phyloP scores from a whole-genome alignment of 1,284 basidiomycete genomes.

The Neolentinus lepideus region DNA sequence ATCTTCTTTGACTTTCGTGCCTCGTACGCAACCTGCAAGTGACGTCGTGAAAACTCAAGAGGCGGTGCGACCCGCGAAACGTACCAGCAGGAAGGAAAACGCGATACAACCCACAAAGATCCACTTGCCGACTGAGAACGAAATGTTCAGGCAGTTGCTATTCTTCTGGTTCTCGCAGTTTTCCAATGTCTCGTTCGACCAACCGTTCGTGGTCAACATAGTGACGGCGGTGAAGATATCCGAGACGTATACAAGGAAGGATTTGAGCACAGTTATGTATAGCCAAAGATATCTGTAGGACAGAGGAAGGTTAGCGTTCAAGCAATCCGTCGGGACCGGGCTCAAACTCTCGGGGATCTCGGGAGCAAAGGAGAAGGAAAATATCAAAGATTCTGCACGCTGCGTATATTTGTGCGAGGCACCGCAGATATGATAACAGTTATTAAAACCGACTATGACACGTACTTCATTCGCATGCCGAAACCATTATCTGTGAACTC shows the following conservation, averaged over 20 bases:
- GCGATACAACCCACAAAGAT: conserved; percentile 97
- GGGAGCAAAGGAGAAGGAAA: background rate
- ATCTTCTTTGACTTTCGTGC: conserved; percentile 89
- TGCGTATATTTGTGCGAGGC: too few relatives aligned
- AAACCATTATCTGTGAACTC: conserved; percentile 90
- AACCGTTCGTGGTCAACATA: conserved; percentile 87
- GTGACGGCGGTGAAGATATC: conserved; percentile 98
- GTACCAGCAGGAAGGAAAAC: conserved; percentile 88
- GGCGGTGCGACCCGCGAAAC: conserved; percentile 15
- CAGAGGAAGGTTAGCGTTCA: background rate
- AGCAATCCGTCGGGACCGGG: background rate
- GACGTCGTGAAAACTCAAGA: conserved; percentile 5
- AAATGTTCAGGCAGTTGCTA: conserved; percentile 78
- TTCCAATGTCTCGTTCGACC: conserved; percentile 87
- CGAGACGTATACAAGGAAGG: conserved; percentile 91
- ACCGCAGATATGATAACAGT: background rate
- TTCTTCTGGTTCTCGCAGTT: conserved; percentile 46
- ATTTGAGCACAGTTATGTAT: conserved; percentile 90
- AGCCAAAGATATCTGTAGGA: conserved; percentile 80
- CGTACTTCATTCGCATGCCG: conserved; percentile 80
- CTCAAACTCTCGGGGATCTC: too few relatives aligned
- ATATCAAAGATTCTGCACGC: too few relatives aligned
- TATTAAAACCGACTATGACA: conserved; percentile 11
- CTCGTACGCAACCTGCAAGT: conserved; percentile 77
- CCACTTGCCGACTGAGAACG: conserved; percentile 90